A percentile compares a stretch with the other conserved stretches of the same genome.
Evolutionary conservation across 208 protist genomes (phyloP).

Genomic region (Trypanosoma scelopori): DNA sequence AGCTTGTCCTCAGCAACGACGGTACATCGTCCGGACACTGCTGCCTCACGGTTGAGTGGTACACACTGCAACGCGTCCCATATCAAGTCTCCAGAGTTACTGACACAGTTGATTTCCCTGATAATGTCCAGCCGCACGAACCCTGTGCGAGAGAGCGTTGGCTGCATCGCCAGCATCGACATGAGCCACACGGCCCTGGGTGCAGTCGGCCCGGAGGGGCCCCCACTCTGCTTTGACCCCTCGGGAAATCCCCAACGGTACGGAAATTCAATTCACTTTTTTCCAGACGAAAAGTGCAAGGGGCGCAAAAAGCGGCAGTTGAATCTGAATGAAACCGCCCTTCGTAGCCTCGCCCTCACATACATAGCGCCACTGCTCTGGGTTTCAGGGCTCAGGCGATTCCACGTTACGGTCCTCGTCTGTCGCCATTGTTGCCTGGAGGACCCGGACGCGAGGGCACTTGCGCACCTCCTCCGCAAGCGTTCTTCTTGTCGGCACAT

Average conservation of each 20-base stretch:
- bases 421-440: slow-evolving; percentile 46
- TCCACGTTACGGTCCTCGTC: slow-evolving; percentile 34
- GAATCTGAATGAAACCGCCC: slow-evolving; percentile 21
- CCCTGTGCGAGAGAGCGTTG: slow-evolving; percentile 13
- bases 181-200: slow-evolving; percentile 48
- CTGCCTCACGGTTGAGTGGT: slow-evolving; percentile 31
- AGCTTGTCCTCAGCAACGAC: slow-evolving; percentile 12
- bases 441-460: slow-evolving; percentile 52
- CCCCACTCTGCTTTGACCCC: slow-evolving; percentile 37
- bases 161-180: slow-evolving; percentile 44
- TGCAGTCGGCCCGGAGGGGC: slow-evolving; percentile 28
- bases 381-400: slow-evolving; percentile 30
- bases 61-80: slow-evolving; percentile 40
- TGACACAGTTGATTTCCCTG: slow-evolving; percentile 31
- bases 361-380: slow-evolving; percentile 60
- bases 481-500: slow-evolving; percentile 19
- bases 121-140: slow-evolving; percentile 30
- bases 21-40: slow-evolving; percentile 24
- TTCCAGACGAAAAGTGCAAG: slow-evolving; percentile 36
- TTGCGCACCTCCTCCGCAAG: slow-evolving; percentile 46
- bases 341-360: slow-evolving; percentile 42
- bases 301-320: slow-evolving; percentile 9
- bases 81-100: slow-evolving; percentile 21
- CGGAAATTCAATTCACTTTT: slow-evolving; percentile 34
- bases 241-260: slow-evolving; percentile 17